Percentiles rank a stretch among this genome's conserved stretches.
These are phyloP conservation scores for Hapsidospora chrysogenum DNA, from an alignment of 495 filamentous ascomycete genomes.

Conservation along the genomic window DNA sequence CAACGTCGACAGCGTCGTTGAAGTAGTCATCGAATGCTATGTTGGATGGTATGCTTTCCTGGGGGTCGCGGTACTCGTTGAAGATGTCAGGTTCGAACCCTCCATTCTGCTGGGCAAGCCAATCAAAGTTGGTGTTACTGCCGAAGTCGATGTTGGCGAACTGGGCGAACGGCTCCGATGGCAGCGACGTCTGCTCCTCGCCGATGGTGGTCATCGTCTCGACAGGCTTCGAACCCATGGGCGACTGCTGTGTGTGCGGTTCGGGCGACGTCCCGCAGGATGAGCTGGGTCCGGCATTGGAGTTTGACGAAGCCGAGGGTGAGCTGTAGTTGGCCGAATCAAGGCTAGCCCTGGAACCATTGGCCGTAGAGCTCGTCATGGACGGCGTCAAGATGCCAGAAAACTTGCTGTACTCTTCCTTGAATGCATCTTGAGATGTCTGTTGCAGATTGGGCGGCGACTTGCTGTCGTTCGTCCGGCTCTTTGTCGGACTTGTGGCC, in stretches of 20 bases:
- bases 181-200: slow-evolving; percentile 27
- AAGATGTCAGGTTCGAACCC: slow-evolving; percentile 89
- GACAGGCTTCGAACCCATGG: slow-evolving; percentile 38
- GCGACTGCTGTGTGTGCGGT: slow-evolving; percentile 36
- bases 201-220: slow-evolving; percentile 40
- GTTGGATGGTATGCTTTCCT: slow-evolving; percentile 47
- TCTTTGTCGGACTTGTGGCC: slow-evolving; percentile 1
- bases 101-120: slow-evolving; percentile 56
- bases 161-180: slow-evolving; percentile 2
- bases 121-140: slow-evolving; percentile 42
- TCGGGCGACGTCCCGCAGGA: slow-evolving; percentile 59
- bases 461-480: not conserved
- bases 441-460: not conserved
- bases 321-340: slow-evolving; percentile 42
- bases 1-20: slow-evolving; percentile 71
- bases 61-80: slow-evolving; percentile 81
- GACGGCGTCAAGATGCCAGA: slow-evolving; percentile 15
- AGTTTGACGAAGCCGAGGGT: slow-evolving; percentile 46
- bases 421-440: slow-evolving; percentile 4
- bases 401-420: slow-evolving; percentile 17
- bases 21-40: slow-evolving; percentile 64
- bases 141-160: slow-evolving; percentile 8
- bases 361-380: slow-evolving; percentile 16
- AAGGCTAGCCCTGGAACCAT: slow-evolving; percentile 39
- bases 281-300: slow-evolving; percentile 41